Evolutionary conservation across 805 yeast species (phyloP).

Genomic region (Yamadazyma scolyti): DNA sequence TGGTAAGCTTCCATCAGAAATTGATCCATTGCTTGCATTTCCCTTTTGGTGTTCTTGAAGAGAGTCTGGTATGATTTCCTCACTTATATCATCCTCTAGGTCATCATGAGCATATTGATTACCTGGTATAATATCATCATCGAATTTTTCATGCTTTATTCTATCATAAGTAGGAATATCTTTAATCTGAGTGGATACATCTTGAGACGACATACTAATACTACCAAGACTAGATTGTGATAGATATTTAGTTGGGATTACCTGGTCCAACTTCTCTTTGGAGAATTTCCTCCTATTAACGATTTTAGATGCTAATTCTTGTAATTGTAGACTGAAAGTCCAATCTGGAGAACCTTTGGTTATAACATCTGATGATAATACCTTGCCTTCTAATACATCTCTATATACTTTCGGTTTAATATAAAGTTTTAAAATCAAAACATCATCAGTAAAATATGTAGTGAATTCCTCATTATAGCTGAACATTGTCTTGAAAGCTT

Average conservation of each 20-base stretch:
- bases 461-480: too few species aligned
- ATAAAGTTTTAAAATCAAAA: conserved; percentile 1
- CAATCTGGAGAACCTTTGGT: conserved; percentile 3
- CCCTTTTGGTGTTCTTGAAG: not conserved
- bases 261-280: not conserved
- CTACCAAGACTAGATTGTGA: too few species aligned
- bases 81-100: conserved; percentile 4
- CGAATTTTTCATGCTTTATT: conserved; percentile 3
- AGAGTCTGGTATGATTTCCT: conserved; percentile 2
- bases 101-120: conserved; percentile 4
- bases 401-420: conserved; percentile 1
- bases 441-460: too few species aligned
- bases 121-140: conserved; percentile 6
- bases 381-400: conserved; percentile 4
- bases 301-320: conserved; percentile 2
- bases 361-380: conserved; percentile 2
- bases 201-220: too few species aligned
- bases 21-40: not conserved
- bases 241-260: not conserved
- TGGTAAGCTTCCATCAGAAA: conserved; percentile 2
- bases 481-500: too few species aligned
- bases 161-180: too few species aligned
- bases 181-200: too few species aligned
- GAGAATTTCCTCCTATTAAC: too few species aligned
- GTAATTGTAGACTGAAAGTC: conserved; percentile 1